These are phyloP conservation scores for Coprinopsis sp. DNA, from an alignment of 768 basidiomycete genomes.

Conservation along the genomic window DNA sequence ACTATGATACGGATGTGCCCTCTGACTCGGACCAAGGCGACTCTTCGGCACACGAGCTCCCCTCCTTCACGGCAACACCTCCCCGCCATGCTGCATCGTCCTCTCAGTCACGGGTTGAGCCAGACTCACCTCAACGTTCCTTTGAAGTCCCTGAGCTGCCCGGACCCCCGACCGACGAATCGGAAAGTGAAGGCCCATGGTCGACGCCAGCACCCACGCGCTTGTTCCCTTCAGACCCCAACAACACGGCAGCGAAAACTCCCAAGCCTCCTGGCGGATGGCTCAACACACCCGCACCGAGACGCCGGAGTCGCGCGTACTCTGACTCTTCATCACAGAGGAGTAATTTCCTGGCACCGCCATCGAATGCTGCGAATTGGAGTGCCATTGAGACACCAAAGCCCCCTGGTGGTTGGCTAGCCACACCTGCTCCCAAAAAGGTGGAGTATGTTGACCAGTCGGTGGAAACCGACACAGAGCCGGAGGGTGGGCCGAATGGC, in stretches of 20 bases:
- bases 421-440: conserved; percentile 21
- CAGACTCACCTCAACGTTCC: conserved; percentile 58
- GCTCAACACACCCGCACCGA: conserved; percentile 28
- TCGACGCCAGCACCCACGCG: neutral
- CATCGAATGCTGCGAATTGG: conserved; percentile 11
- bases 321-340: conserved; percentile 12
- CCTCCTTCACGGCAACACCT: conserved; percentile 15
- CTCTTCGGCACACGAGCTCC: neutral
- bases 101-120: neutral
- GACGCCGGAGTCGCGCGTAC: conserved; percentile 8
- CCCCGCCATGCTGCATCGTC: conserved; percentile 4
- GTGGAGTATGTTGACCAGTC: conserved; percentile 8
- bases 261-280: conserved; percentile 43
- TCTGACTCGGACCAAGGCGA: conserved; percentile 14
- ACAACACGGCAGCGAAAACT: conserved; percentile 33
- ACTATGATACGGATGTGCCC: neutral
- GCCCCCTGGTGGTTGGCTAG: conserved; percentile 35
- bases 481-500: neutral
- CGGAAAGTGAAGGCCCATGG: conserved; percentile 4
- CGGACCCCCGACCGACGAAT: conserved; percentile 43
- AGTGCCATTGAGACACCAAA: conserved; percentile 22
- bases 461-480: conserved; percentile 10
- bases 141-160: conserved; percentile 62
- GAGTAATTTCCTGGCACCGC: neutral
- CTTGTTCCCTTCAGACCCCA: conserved; percentile 4